Percentiles rank a stretch among this genome's conserved stretches.
Evolutionary conservation across 2,329 filamentous ascomycete genomes (phyloP).

Genomic region (Corinectria fuckeliana): DNA sequence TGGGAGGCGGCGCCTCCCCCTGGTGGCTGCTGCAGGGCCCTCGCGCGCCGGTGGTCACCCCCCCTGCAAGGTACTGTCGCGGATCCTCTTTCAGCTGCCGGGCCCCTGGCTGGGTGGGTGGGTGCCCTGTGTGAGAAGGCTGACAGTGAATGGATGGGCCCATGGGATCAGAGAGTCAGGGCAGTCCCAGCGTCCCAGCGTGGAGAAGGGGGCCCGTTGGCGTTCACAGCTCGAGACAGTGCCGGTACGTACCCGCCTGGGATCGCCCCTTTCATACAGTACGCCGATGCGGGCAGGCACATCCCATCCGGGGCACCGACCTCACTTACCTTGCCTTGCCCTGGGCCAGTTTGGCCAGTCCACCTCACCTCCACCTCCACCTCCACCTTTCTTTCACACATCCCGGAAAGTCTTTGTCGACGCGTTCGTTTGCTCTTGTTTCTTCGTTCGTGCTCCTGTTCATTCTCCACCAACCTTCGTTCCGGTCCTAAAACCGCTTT

Average conservation of each 20-base stretch:
- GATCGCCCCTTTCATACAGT: constrained; percentile 4
- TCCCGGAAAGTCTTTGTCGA: constrained; percentile 33
- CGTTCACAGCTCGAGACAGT: constrained; percentile 10
- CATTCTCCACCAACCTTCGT: constrained; percentile 36
- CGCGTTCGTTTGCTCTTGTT: constrained; percentile 22
- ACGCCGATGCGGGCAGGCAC: background rate
- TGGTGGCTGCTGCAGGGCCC: constrained; percentile 25
- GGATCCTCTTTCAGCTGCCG: constrained; percentile 36
- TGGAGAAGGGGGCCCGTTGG: constrained; percentile 10
- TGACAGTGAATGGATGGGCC: constrained; percentile 17
- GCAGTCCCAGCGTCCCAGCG: too few relatives aligned
- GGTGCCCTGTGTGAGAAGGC: constrained; percentile 6
- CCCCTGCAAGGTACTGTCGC: constrained; percentile 29
- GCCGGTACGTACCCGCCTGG: constrained; percentile 10
- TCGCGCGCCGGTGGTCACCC: background rate
- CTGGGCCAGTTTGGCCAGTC: background rate
- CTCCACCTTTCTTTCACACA: constrained; percentile 25
- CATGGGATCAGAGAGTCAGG: too few relatives aligned
- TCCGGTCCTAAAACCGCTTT: constrained; percentile 35
- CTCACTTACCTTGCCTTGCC: constrained; percentile 3
- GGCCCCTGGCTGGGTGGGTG: constrained; percentile 13
- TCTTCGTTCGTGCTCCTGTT: constrained; percentile 23
- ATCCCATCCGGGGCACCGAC: constrained; percentile 5
- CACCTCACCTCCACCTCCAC: constrained; percentile 21
- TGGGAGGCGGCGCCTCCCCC: constrained; percentile 36